Base-by-base conservation (phyloP, 495 filamentous ascomycete species). In the Penicillium ochrochloron region DNA sequence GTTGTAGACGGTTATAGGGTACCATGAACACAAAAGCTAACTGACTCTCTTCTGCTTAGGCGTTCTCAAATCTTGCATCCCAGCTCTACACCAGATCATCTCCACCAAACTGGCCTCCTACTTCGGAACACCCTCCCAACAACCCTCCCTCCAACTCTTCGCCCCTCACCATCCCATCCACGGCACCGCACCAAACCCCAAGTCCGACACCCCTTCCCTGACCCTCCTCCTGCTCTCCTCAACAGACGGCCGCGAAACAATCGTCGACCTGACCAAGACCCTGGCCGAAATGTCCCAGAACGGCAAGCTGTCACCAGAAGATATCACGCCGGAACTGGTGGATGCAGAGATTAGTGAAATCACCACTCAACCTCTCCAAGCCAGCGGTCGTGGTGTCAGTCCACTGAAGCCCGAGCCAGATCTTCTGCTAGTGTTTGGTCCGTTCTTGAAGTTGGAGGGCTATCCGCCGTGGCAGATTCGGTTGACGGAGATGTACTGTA, bases 381-480 rank as follows among this genome's bases (percentile, higher is more conserved):
- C 57, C 17, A 44, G 25, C 9, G 64, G 64, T 0, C 37, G 41
- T 59, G 5, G 31, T 17, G 42, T 44, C 10, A 50, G 58, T 15
- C 51, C 66, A 0, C 44, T 79, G 5, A 81, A 79, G 48, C 73
- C 77, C 2, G 95, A 99, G 75, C 95, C 95, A 25, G 95, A 97
- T 73, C 81, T 99, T 25, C 81, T 99, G 35, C 81, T 99, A 35
- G 81, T 97, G 1, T 97, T 99, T 75, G 88, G 89, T 12, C 89
- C 92, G 2, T 85, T 84, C 61, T 84, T 97, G 57, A 87, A 90
- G 67, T 78, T 99, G 51, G 89, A 92, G 57, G 94, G 94, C 9
- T 99, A 97, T 76, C 95, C 95, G 29, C 95, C 95, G 2, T 99
- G 95, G 95, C 95, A 97, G 75, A 83, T 97, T 52, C 83, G 95